Base-by-base conservation (phyloP, 1,284 basidiomycete genomes). In the Ustilago esculenta region DNA sequence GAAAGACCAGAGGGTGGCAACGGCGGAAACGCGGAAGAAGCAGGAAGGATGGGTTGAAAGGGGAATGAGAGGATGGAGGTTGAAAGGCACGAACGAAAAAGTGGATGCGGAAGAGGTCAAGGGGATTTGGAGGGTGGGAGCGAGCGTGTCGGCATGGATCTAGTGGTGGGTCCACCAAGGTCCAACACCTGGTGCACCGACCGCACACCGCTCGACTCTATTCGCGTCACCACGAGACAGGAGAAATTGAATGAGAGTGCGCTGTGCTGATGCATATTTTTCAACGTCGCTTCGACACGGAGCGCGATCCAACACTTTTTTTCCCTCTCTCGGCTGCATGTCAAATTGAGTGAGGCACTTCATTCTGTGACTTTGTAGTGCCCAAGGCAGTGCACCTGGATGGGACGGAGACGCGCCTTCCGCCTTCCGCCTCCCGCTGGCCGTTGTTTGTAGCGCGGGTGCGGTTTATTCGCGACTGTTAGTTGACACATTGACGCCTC, bases 351-450 rank as follows among this genome's bases (percentile, higher is more conserved):
- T n/a, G n/a, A n/a, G n/a, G n/a, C n/a, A n/a, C n/a, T n/a, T n/a
- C n/a, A n/a, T n/a, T n/a, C n/a, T n/a, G n/a, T n/a, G n/a, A n/a
- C n/a, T n/a, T n/a, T n/a, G n/a, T n/a, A n/a, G n/a, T n/a, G n/a
- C n/a, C n/a, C n/a, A n/a, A n/a, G n/a, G n/a, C n/a, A n/a, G n/a
- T n/a, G n/a, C n/a, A n/a, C n/a, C n/a, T n/a, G n/a, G n/a, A n/a
- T n/a, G n/a, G n/a, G 18, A 25, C 12, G 12, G 18, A 39, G 27
- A 48, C 46, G 24, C 49, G 49, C 40, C 11, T 6, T 36, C 49
- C 40, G 49, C 40, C 48, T 50, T 35, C 48, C 48, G 48, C 48
- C 30, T 50, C 17, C 48, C 47, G 47, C 47, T 49, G 36, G 32
- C 47, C 49, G 40, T 17, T 35, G 25, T 33, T 27, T 51, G 21